phyloP scores from a whole-genome alignment of 1,284 basidiomycete species.

The Trichosporon sp. region DNA sequence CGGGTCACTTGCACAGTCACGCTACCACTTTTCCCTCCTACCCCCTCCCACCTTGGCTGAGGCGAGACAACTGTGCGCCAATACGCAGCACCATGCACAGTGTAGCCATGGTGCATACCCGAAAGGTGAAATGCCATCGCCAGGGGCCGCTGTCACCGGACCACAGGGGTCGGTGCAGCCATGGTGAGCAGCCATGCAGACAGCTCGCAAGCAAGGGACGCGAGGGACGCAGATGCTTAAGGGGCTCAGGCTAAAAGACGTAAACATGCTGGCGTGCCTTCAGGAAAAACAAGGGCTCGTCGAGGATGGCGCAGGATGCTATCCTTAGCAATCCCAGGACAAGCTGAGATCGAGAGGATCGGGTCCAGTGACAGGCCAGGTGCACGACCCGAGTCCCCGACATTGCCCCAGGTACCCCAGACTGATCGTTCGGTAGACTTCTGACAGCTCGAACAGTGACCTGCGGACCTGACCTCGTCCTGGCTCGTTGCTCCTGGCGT shows the following conservation, averaged over 20 bases:
- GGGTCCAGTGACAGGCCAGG: not conserved
- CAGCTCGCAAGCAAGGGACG: not conserved
- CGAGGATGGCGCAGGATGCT: not conserved
- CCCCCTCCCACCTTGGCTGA: not conserved
- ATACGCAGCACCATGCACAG: not conserved
- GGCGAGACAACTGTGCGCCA: not conserved
- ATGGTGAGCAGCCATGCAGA: not conserved
- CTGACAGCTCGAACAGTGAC: constrained; percentile 11
- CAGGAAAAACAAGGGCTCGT: not conserved
- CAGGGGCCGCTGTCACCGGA: constrained; percentile 19
- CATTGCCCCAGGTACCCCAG: constrained; percentile 7
- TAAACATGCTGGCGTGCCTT: constrained; percentile 17
- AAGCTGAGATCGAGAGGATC: not conserved
- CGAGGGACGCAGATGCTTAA: not conserved
- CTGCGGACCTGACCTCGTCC: not conserved
- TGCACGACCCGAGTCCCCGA: constrained; percentile 4
- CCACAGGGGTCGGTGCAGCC: constrained; percentile 4
- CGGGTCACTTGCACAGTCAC: not conserved
- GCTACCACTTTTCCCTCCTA: not conserved
- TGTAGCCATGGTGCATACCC: not conserved
- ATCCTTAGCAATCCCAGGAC: not conserved
- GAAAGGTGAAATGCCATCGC: not conserved
- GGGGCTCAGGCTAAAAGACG: constrained; percentile 5
- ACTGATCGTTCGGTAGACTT: constrained; percentile 11
- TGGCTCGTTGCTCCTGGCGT: constrained; percentile 7